phyloP scores from a whole-genome alignment of 345 rosid genomes.

The Acer saccharum region DNA sequence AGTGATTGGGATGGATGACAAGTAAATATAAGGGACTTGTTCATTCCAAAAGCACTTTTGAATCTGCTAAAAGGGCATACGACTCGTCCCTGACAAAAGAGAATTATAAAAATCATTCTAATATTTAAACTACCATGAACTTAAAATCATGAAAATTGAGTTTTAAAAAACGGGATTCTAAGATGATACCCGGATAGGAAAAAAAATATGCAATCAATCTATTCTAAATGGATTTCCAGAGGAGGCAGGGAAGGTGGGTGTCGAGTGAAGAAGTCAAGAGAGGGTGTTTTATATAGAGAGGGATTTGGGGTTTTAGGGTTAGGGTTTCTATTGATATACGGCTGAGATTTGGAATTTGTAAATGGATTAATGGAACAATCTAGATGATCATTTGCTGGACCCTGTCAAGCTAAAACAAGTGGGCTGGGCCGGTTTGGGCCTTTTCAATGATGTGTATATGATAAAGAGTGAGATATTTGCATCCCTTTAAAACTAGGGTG shows the following conservation, averaged over 20 bases:
- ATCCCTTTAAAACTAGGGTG: no score
- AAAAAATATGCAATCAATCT: neutral
- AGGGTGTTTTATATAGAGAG: neutral
- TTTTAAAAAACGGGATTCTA: neutral
- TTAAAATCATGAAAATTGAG: neutral
- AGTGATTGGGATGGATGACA: conserved; percentile 29
- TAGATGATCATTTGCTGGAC: neutral
- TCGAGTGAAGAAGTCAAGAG: neutral
- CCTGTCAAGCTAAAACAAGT: neutral
- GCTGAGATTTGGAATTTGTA: neutral
- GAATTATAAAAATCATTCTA: neutral
- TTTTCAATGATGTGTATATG: neutral
- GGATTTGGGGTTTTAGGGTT: conserved; percentile 1
- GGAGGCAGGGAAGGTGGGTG: neutral
- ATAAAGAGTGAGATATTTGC: no score
- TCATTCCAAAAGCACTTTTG: conserved; percentile 31
- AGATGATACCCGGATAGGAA: neutral
- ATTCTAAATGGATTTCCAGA: neutral
- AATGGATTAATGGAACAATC: conserved; percentile 9
- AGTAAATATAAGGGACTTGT: conserved; percentile 26
- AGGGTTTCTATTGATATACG: conserved; percentile 20
- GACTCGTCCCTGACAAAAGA: conserved; percentile 17
- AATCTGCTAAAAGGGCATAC: conserved; percentile 29
- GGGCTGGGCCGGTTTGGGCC: neutral
- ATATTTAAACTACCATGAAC: neutral